Evolutionary conservation across 2,329 filamentous ascomycete genomes (phyloP), one percentile per base, ranked within the genome.

Genomic region (Stachybotrys chlorohalonatus): DNA sequence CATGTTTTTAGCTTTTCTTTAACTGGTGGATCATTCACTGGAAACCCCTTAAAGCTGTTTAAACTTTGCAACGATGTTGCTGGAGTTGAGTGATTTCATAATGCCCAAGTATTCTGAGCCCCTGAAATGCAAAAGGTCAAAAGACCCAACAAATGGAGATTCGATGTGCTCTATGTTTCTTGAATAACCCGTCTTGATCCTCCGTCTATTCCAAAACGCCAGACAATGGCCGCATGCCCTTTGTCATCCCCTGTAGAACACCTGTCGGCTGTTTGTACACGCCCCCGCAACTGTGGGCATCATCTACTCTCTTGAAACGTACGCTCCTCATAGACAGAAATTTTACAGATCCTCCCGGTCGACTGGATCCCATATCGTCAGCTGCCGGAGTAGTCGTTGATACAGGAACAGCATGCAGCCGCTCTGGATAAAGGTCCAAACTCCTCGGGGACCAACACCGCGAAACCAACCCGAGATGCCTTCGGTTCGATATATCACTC

Each of bases 361-460:
- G 13, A 60, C 53, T 2, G 70, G 71, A 56, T 65, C 63, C 67
- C 73, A 73, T 47, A 70, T 61, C 55, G 92, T 87, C 60, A 97
- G 80, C 71, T 86, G 83, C 64, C 87, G 85, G 66, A 97, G 73
- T 54, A 97, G 76, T 57, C 86, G 87, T 74, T 97, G 93, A 70
- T 97, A 97, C 69, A 96, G 77, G 63, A 97, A 92, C 67, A 97
- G 77, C 93, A 97, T 97, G 60, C 90, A 95, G 47, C 92, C 89
- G 66, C 89, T 96, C 75, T 99, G 94, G 55, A 97, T 90, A 65
- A 93, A 96, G 24, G 94, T 99, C 94, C 94, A 99, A 13, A 97
- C 90, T 55, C 87, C 87, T 53, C 94, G 83, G 1, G 94, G 94
- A 0, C 93, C 93, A 1, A 99, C 93, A 31, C 94, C 94, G 55